Evolutionary conservation across 2,329 filamentous ascomycete genomes (phyloP).

Genomic region (Fusarium siculi): DNA sequence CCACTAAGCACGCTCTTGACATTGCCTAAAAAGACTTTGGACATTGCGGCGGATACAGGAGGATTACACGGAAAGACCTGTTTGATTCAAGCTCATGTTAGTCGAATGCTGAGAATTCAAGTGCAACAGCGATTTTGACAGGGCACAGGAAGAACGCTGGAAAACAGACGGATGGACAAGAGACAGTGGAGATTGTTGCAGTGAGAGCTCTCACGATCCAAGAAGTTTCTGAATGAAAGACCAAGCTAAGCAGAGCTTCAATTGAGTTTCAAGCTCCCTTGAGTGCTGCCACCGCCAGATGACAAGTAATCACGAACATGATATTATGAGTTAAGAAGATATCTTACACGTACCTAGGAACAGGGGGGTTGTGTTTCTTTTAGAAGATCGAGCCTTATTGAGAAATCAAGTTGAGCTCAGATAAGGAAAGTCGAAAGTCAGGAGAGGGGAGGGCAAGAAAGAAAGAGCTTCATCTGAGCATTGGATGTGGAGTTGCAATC

Average conservation of each 20-base stretch:
- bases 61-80: slow-evolving; percentile 38
- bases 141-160: neutral
- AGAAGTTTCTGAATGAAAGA: neutral
- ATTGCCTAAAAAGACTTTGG: slow-evolving; percentile 70
- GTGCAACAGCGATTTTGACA: neutral
- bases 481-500: slow-evolving; percentile 39
- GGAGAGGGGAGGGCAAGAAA: slow-evolving; percentile 25
- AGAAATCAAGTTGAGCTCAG: slow-evolving; percentile 34
- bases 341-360: slow-evolving; percentile 42
- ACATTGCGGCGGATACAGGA: slow-evolving; percentile 53
- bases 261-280: slow-evolving; percentile 24
- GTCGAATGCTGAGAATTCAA: slow-evolving; percentile 6
- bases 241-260: slow-evolving; percentile 6
- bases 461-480: slow-evolving; percentile 35
- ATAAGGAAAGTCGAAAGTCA: slow-evolving; percentile 31
- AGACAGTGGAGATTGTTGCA: neutral
- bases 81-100: slow-evolving; percentile 21
- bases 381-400: slow-evolving; percentile 30
- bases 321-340: neutral
- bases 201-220: neutral
- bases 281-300: slow-evolving; percentile 33
- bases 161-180: neutral
- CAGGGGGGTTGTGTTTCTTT: slow-evolving; percentile 3
- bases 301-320: neutral
- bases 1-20: slow-evolving; percentile 96